Evolutionary conservation across 192 early-diverging fungal species (phyloP).

Genomic region (Gaertneriomyces sp.): DNA sequence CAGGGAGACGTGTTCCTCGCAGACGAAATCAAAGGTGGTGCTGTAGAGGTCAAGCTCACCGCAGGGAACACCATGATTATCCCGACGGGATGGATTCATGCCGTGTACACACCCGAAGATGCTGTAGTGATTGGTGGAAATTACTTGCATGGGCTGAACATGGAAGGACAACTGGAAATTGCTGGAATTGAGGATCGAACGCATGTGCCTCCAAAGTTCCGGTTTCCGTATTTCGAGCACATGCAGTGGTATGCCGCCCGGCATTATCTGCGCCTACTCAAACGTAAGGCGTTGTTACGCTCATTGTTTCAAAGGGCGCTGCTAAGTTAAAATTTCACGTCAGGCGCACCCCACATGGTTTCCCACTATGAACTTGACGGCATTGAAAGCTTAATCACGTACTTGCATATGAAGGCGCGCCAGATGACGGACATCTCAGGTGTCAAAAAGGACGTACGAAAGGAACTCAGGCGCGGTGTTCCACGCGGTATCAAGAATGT

Average conservation of each 20-base stretch:
- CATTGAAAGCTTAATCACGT: constrained; percentile 44
- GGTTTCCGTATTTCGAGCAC: constrained; percentile 82
- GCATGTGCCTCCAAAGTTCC: constrained; percentile 73
- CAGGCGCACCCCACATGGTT: constrained; percentile 28
- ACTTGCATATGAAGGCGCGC: constrained; percentile 30
- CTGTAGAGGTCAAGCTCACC: constrained; percentile 68
- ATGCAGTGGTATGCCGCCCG: constrained; percentile 81
- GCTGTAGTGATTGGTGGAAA: constrained; percentile 92
- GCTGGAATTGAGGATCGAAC: constrained; percentile 77
- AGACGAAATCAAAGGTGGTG: constrained; percentile 71
- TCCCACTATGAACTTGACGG: constrained; percentile 56
- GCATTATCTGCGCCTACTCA: constrained; percentile 51
- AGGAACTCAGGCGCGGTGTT: constrained; percentile 14
- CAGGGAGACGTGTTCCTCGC: constrained; percentile 77
- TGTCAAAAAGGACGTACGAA: constrained; percentile 30
- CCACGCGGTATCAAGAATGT: constrained; percentile 43
- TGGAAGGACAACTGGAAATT: constrained; percentile 64
- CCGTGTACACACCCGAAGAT: constrained; percentile 83
- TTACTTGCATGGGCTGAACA: constrained; percentile 76
- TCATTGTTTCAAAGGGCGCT: neutral
- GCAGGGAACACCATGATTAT: constrained; percentile 92
- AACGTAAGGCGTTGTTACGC: constrained; percentile 35
- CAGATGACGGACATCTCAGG: constrained; percentile 20
- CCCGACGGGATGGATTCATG: constrained; percentile 94
- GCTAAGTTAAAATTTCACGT: neutral